A percentile compares a stretch with the other conserved stretches of the same genome.
Conservation (phyloP, 768 basidiomycete species). For the Leccinum rimulosum region DNA sequence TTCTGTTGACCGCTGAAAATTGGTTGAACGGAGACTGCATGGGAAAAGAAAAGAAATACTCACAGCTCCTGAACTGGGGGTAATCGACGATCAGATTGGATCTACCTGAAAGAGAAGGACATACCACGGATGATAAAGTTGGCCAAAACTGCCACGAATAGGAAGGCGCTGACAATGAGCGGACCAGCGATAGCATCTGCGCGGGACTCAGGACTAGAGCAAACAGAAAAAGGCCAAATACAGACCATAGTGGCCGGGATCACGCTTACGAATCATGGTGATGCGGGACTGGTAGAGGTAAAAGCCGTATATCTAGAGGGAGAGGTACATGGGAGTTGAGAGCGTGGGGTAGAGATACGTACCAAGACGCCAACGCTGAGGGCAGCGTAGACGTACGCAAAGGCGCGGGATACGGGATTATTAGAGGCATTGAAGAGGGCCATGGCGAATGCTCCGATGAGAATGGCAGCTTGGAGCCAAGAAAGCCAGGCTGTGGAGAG, state of each 20-base stretch:
- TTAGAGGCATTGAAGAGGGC: conserved; percentile 87
- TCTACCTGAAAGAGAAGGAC: conserved; percentile 22
- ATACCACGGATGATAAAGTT: conserved; percentile 87
- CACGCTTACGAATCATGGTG: conserved; percentile 85
- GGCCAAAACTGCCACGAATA: conserved; percentile 84
- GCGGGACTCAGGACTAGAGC: not conserved
- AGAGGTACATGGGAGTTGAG: not conserved
- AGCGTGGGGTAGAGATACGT: not conserved
- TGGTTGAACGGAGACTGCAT: not conserved
- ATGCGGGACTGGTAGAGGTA: conserved; percentile 83
- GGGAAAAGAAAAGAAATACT: conserved; percentile 13
- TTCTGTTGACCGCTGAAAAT: conserved; percentile 25
- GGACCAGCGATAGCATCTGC: conserved; percentile 84
- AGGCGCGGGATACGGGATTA: conserved; percentile 58
- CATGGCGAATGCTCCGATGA: conserved; percentile 81
- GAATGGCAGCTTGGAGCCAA: conserved; percentile 83
- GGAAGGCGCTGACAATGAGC: conserved; percentile 70
- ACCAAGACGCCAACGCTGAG: conserved; percentile 76
- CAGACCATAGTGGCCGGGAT: conserved; percentile 86
- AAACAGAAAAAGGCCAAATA: conserved; percentile 17
- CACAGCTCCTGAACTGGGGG: conserved; percentile 60
- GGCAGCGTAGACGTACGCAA: conserved; percentile 80
- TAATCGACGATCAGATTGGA: conserved; percentile 1
- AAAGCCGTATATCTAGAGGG: conserved; percentile 76
- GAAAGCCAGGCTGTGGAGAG: conserved; percentile 75